A percentile compares a stretch with the other conserved stretches of the same genome.
phyloP scores from a whole-genome alignment of 2,329 filamentous ascomycete species.

The Albifimbria verrucaria region DNA sequence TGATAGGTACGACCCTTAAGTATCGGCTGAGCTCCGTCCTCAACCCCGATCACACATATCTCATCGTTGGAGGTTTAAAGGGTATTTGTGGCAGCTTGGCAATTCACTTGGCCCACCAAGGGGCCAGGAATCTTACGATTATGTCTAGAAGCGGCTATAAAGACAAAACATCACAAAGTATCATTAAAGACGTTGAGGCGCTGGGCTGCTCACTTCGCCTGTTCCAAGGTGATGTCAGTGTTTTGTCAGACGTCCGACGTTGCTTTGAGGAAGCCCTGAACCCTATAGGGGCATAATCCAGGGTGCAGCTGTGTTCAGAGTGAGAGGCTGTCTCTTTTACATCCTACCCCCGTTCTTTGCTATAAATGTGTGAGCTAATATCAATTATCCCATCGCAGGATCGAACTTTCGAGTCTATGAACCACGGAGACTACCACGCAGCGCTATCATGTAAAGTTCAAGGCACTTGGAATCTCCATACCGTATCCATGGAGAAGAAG shows the following conservation, averaged over 20 bases:
- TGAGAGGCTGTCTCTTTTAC: no score
- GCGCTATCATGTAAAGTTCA: constrained; percentile 11
- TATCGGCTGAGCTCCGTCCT: not conserved
- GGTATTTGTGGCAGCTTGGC: constrained; percentile 32
- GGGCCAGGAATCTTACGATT: constrained; percentile 28
- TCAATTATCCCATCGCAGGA: constrained; percentile 2
- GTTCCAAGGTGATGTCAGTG: constrained; percentile 3
- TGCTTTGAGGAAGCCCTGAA: not conserved
- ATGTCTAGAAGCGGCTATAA: constrained; percentile 24
- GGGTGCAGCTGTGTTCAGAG: constrained; percentile 5
- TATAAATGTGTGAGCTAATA: not conserved
- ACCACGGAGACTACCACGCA: constrained; percentile 6
- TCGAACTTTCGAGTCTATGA: constrained; percentile 10
- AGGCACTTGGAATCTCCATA: constrained; percentile 36
- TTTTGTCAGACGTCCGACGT: not conserved
- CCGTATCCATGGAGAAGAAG: constrained; percentile 15
- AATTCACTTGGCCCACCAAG: constrained; percentile 25
- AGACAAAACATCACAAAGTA: constrained; percentile 21
- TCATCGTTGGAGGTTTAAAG: constrained; percentile 34
- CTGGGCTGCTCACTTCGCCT: constrained; percentile 2
- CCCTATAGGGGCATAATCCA: not conserved
- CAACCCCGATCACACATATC: constrained; percentile 17
- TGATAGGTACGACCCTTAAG: no score
- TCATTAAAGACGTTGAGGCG: not conserved
- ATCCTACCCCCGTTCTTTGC: no score